A percentile compares a stretch with the other conserved stretches of the same genome.
Evolutionary conservation across 306 rosid genomes (phyloP).

Genomic region (Corylus americana): DNA sequence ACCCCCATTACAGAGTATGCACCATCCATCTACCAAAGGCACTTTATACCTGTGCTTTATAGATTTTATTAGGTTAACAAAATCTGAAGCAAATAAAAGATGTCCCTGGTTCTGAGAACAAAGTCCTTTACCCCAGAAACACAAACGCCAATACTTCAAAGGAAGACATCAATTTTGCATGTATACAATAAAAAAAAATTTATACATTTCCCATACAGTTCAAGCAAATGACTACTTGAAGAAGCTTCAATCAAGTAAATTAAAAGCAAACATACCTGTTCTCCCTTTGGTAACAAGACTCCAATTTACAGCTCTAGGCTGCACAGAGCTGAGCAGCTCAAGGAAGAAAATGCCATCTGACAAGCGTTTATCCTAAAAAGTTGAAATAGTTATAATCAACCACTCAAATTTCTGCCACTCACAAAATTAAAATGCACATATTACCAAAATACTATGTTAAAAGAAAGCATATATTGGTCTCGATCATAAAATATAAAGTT

Average conservation of each 20-base stretch:
- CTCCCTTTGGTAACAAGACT: conserved; percentile 87
- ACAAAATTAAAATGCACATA: not conserved
- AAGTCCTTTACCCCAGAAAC: not conserved
- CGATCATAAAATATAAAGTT: not conserved
- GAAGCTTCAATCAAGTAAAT: not conserved
- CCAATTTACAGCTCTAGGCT: conserved; percentile 89
- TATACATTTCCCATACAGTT: not conserved
- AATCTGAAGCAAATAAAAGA: not conserved
- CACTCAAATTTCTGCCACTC: not conserved
- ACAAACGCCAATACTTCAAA: conserved; percentile 3
- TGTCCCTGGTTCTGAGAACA: not conserved
- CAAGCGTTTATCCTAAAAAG: conserved; percentile 78
- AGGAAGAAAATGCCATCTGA: conserved; percentile 91
- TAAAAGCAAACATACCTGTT: conserved; percentile 56
- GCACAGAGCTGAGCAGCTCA: conserved; percentile 91
- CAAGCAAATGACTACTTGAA: not conserved
- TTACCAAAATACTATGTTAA: not conserved
- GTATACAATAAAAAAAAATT: not conserved
- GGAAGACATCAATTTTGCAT: not conserved
- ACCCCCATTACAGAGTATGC: too few species aligned
- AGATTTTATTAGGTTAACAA: not conserved
- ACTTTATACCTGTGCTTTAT: not conserved
- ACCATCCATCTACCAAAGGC: too few species aligned
- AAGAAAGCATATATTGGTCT: not conserved
- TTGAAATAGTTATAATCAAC: conserved; percentile 21